Percentiles rank a stretch among this genome's conserved stretches.
These are phyloP conservation scores for Oemleria cerasiformis DNA, from an alignment of 306 rosid genomes.

Conservation along the genomic window DNA sequence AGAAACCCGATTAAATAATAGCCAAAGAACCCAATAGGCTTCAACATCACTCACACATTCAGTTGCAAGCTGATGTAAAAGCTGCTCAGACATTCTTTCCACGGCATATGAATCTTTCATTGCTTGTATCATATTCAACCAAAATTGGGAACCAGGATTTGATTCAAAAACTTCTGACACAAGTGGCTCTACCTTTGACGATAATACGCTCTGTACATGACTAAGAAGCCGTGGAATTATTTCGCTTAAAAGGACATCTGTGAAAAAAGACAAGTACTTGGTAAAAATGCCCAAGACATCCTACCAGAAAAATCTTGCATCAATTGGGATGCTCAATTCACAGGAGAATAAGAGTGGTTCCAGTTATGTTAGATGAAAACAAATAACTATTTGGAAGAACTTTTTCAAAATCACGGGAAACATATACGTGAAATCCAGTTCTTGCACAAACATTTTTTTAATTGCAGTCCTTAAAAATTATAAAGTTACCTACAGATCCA, in stretches of 20 bases:
- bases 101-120: slow-evolving; percentile 62
- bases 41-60: slow-evolving; percentile 59
- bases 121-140: slow-evolving; percentile 73
- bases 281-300: slow-evolving; percentile 17
- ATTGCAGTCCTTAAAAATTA: slow-evolving; percentile 24
- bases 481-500: slow-evolving; percentile 82
- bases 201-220: slow-evolving; percentile 47
- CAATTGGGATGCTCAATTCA: neutral
- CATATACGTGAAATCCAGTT: neutral
- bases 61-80: slow-evolving; percentile 65
- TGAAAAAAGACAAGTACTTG: slow-evolving; percentile 29
- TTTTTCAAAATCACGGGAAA: neutral
- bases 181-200: slow-evolving; percentile 37
- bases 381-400: neutral
- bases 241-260: slow-evolving; percentile 72
- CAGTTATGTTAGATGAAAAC: neutral
- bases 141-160: slow-evolving; percentile 50
- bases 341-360: neutral
- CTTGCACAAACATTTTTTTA: slow-evolving; percentile 4
- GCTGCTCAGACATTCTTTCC: slow-evolving; percentile 84
- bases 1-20: slow-evolving; percentile 53
- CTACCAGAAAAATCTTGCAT: neutral
- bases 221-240: slow-evolving; percentile 45
- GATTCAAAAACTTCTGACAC: slow-evolving; percentile 42
- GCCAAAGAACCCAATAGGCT: slow-evolving; percentile 90